Base-by-base conservation (phyloP, 805 yeast species). In the Candida bentonensis region DNA sequence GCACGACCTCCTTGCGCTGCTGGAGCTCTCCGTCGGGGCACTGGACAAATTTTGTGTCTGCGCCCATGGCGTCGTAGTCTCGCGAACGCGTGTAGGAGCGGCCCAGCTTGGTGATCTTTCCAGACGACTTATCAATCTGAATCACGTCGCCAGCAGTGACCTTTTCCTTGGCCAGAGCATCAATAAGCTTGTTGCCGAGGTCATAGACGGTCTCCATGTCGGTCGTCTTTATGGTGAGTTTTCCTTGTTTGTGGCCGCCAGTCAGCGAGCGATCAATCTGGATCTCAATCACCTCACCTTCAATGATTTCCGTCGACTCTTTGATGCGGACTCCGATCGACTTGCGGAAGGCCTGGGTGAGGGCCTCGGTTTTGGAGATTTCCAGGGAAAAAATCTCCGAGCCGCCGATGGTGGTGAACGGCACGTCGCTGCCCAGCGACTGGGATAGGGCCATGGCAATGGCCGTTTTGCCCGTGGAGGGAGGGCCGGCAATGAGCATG, bases 11-110 rank as follows among this genome's bases (percentile, higher is more conserved):
- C 60, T 85, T 86, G 57, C 96, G 79, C 60, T 85, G 84, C 68
- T 92, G 98, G 58, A 92, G 76, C 69, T 92, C 99, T 46, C 99
- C 99, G 62, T 92, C 96, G 33, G 99, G 99, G 61, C 95, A 82
- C 65, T 92, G 96, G 47, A 92, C 95, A 62, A 92, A 92, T 64
- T 87, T 88, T 42, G 96, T 88, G 51, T 94, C 97, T 44, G 96
- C 95, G 20, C 95, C 95, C 94, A 87, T 86, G 40, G 97, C 96
- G 66, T 92, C 99, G 63, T 92, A 92, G 64, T 92, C 98, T 55
- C 98, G 76, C 3, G 96, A 94, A 54, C 96, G 77, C 3, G 97
- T 80, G 64, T 86, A 94, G 0, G 96, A 88, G 64, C 96, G 79
- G 48, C 99, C 99, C 51, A 92, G 75, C 63, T 89, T 86, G 45